Conservation (phyloP, 2,329 filamentous ascomycete species). For the Aspergillus novoparasiticus region DNA sequence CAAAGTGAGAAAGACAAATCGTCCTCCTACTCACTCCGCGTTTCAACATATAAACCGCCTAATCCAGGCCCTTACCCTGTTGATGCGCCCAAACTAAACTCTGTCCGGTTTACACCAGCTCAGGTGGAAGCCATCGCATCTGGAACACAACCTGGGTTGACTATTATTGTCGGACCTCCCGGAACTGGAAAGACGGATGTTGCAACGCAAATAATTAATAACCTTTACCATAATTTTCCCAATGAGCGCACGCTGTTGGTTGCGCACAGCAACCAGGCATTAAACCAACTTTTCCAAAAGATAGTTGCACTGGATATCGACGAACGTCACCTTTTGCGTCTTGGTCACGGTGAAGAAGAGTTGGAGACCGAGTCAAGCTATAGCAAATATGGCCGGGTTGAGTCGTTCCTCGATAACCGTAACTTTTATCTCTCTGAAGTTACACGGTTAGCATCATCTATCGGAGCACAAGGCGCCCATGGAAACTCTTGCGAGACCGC, state of each 20-base stretch:
- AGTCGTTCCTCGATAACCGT: conserved; percentile 90
- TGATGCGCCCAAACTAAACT: conserved; percentile 79
- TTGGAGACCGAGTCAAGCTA: conserved; percentile 83
- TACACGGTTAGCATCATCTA: conserved; percentile 78
- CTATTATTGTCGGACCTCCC: conserved; percentile 90
- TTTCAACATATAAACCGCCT: conserved; percentile 85
- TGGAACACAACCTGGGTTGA: conserved; percentile 90
- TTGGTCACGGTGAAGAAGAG: conserved; percentile 95
- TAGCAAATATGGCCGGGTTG: conserved; percentile 91
- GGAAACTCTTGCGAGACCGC: conserved; percentile 95
- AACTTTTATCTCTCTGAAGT: conserved; percentile 79
- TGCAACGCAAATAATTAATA: conserved; percentile 96
- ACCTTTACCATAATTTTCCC: conserved; percentile 98
- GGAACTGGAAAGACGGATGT: conserved; percentile 99
- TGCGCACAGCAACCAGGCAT: conserved; percentile 94
- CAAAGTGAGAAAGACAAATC: conserved; percentile 67
- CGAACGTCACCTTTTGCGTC: conserved; percentile 84
- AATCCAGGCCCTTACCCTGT: conserved; percentile 89
- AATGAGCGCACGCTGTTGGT: conserved; percentile 87
- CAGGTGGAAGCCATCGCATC: conserved; percentile 93
- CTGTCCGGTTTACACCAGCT: conserved; percentile 83
- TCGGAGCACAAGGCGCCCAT: conserved; percentile 89
- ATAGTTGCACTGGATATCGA: conserved; percentile 97
- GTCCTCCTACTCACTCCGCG: conserved; percentile 69
- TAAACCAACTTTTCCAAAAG: conserved; percentile 97